These are phyloP conservation scores for Monilinia fructigena DNA, from an alignment of 2,329 filamentous ascomycete genomes.

Conservation along the genomic window DNA sequence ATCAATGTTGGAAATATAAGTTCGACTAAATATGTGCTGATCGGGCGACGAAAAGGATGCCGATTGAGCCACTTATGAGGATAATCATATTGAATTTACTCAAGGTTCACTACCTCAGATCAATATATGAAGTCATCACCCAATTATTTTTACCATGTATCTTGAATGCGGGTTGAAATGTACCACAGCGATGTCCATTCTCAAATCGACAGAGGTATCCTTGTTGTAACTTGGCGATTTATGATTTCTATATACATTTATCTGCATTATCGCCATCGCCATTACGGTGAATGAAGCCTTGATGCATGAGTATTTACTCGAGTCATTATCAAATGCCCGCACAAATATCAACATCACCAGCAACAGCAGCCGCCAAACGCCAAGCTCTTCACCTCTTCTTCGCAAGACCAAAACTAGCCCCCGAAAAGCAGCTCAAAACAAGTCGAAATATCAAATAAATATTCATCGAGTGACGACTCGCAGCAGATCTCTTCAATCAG, in stretches of 20 bases:
- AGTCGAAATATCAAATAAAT: background rate
- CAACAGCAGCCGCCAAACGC: background rate
- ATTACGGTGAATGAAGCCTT: background rate
- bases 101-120: slow-evolving; percentile 26
- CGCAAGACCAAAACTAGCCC: background rate
- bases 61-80: slow-evolving; percentile 30
- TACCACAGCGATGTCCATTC: slow-evolving; percentile 35
- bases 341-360: background rate
- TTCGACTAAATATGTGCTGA: background rate
- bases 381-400: no score
- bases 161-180: slow-evolving; percentile 14
- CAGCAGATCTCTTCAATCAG: background rate
- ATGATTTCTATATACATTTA: background rate
- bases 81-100: slow-evolving; percentile 28
- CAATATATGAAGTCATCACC: slow-evolving; percentile 30
- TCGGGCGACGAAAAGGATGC: slow-evolving; percentile 27
- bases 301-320: background rate
- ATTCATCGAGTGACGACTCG: slow-evolving; percentile 5
- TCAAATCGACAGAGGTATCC: background rate
- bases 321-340: background rate
- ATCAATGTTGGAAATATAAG: background rate
- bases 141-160: slow-evolving; percentile 15
- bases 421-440: background rate
- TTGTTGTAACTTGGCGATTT: background rate
- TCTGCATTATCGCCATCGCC: background rate